These are phyloP conservation scores for Ligustrum vulgare DNA, from an alignment of 257 asterid species.

Conservation along the genomic window DNA sequence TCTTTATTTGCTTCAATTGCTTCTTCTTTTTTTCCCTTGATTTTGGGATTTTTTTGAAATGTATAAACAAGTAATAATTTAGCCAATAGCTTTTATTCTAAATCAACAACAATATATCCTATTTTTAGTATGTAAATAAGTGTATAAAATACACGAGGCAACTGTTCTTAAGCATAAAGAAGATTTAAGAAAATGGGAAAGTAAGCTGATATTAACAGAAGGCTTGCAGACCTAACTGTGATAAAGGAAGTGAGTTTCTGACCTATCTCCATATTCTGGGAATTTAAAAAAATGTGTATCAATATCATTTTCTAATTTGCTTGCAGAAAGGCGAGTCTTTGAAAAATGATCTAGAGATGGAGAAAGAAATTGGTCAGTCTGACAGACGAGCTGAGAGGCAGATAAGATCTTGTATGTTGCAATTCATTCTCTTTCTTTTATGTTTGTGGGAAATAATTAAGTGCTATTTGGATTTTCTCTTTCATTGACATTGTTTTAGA, in stretches of 20 bases:
- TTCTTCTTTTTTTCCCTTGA: too few species aligned
- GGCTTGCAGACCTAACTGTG: conserved; percentile 44
- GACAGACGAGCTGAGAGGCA: conserved; percentile 62
- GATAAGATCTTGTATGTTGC: conserved; percentile 75
- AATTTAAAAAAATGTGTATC: neutral
- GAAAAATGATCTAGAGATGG: conserved; percentile 53
- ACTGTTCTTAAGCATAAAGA: conserved; percentile 57
- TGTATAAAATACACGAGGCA: conserved; percentile 64
- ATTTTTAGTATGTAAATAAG: too few species aligned
- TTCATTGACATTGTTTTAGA: neutral
- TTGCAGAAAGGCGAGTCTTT: conserved; percentile 66
- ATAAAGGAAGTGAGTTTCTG: conserved; percentile 70
- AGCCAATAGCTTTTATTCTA: too few species aligned
- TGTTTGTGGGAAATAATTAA: neutral
- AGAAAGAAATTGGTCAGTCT: conserved; percentile 48
- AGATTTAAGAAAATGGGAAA: conserved; percentile 73
- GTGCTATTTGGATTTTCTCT: neutral
- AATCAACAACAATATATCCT: too few species aligned
- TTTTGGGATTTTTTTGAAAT: too few species aligned
- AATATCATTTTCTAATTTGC: conserved; percentile 21
- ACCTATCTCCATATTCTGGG: neutral
- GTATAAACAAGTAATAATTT: too few species aligned
- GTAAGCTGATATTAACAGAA: conserved; percentile 55
- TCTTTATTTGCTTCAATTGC: too few species aligned
- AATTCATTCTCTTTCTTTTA: neutral